Conservation (phyloP, 116 monocot genomes). For the Dioscorea cayenensis region DNA sequence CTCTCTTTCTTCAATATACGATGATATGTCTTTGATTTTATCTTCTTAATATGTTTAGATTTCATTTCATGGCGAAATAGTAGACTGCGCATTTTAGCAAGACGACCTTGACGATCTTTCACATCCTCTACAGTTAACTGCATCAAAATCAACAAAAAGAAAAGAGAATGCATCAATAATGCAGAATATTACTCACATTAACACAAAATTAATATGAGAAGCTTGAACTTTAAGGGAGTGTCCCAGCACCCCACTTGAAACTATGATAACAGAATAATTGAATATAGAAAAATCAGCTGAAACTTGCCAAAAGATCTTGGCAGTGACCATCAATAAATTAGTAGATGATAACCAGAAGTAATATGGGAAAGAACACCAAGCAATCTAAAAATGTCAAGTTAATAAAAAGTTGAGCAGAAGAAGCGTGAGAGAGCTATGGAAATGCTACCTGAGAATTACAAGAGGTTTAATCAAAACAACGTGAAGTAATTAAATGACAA, state of each 20-base stretch:
- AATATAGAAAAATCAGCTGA: not conserved
- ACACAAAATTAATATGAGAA: not conserved
- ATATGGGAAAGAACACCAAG: not conserved
- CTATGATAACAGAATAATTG: not conserved
- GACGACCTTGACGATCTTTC: constrained; percentile 48
- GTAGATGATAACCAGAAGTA: not conserved
- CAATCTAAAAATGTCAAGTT: not conserved
- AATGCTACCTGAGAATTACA: not conserved
- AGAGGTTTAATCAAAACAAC: too few species aligned
- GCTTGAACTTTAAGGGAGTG: not conserved
- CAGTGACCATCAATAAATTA: not conserved
- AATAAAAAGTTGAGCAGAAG: not conserved
- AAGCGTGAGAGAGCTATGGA: not conserved
- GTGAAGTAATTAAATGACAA: too few species aligned
- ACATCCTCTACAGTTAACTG: constrained; percentile 82
- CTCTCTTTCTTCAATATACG: constrained; percentile 75
- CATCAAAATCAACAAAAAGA: constrained; percentile 10
- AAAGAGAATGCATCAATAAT: not conserved
- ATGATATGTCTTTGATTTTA: constrained; percentile 93
- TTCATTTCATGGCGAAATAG: constrained; percentile 90
- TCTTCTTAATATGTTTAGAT: constrained; percentile 80
- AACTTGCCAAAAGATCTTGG: not conserved
- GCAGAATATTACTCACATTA: not conserved
- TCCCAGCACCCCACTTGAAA: not conserved
- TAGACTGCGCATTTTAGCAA: constrained; percentile 91